phyloP scores from a whole-genome alignment of 768 basidiomycete genomes.

The Hydnomerulius pinastri region DNA sequence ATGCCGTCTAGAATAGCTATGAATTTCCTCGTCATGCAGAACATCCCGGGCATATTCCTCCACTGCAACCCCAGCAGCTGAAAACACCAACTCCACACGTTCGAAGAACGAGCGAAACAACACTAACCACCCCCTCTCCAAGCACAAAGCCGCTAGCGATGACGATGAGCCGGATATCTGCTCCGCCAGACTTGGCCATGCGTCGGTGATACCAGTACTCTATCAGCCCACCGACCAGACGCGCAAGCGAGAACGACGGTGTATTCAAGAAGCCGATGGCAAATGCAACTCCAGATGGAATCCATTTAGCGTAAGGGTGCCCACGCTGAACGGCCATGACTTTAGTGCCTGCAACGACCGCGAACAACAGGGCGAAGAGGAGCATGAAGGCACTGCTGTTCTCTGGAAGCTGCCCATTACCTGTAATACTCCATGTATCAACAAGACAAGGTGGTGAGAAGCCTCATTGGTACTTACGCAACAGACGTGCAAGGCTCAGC shows the following conservation, averaged over 20 bases:
- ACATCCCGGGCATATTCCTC: constrained; percentile 73
- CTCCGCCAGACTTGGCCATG: constrained; percentile 47
- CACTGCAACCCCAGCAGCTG: constrained; percentile 88
- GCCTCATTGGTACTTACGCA: constrained; percentile 51
- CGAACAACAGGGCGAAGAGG: constrained; percentile 72
- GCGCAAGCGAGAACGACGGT: constrained; percentile 90
- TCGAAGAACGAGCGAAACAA: constrained; percentile 73
- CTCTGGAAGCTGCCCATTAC: constrained; percentile 80
- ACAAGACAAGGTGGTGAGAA: background rate
- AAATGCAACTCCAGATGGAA: constrained; percentile 92
- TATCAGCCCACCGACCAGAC: constrained; percentile 83
- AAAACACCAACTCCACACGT: constrained; percentile 71
- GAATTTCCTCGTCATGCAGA: constrained; percentile 34
- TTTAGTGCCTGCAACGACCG: constrained; percentile 65
- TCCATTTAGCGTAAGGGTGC: constrained; percentile 66
- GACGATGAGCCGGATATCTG: constrained; percentile 77
- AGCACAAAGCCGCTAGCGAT: constrained; percentile 95
- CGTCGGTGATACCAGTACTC: constrained; percentile 69
- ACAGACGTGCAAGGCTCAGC: constrained; percentile 73
- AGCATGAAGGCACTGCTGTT: constrained; percentile 80
- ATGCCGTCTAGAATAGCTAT: background rate
- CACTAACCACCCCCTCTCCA: constrained; percentile 89
- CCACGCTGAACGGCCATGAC: constrained; percentile 52
- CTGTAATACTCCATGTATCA: constrained; percentile 39
- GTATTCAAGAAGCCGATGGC: constrained; percentile 96